Evolutionary conservation across 441 rosid genomes (phyloP).

Genomic region (Adansonia gregorii): DNA sequence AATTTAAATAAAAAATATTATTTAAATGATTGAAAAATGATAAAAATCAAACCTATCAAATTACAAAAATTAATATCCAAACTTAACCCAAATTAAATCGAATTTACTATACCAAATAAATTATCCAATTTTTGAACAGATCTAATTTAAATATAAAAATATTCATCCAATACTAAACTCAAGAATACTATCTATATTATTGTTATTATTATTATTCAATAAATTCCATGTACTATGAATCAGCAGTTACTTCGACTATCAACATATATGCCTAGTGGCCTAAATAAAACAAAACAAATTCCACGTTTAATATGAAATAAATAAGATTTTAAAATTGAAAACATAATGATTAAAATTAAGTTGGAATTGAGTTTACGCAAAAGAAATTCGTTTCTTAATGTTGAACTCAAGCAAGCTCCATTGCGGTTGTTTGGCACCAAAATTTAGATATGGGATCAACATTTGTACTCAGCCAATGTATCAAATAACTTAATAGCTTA

Average conservation of each 20-base stretch:
- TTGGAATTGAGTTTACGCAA: conserved; percentile 1
- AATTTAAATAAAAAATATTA: too few species aligned
- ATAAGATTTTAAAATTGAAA: background rate
- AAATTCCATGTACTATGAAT: background rate
- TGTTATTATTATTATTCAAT: too few species aligned
- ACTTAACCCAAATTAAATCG: too few species aligned
- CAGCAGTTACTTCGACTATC: background rate
- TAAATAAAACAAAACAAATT: background rate
- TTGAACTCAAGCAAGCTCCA: background rate
- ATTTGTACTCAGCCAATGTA: background rate
- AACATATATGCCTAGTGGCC: too few species aligned
- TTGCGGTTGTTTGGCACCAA: background rate
- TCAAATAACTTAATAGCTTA: background rate
- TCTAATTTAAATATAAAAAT: too few species aligned
- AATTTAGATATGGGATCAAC: background rate
- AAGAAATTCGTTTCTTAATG: background rate
- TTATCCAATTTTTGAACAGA: too few species aligned
- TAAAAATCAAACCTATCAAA: too few species aligned
- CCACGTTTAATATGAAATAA: background rate
- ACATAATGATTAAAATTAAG: background rate
- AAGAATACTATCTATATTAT: too few species aligned
- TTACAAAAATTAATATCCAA: too few species aligned
- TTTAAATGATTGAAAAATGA: too few species aligned
- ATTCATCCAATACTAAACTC: too few species aligned
- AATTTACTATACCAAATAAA: too few species aligned